Conservation (phyloP, 108 stramenopile species). For the Pseudonitzschia multiseries region DNA sequence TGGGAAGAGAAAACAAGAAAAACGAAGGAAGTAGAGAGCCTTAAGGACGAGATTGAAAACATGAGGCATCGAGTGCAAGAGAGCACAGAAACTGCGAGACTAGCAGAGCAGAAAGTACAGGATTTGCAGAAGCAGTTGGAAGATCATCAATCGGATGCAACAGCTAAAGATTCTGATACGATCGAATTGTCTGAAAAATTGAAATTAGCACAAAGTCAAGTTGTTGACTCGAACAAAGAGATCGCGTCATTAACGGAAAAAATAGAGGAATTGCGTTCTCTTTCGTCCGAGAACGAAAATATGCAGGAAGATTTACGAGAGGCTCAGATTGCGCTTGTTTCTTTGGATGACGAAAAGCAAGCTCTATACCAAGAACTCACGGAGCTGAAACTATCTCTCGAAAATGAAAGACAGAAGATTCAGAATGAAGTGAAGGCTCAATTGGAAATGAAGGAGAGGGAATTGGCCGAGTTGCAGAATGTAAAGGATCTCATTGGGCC, state of each 20-base stretch:
- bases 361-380: constrained; percentile 15
- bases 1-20: constrained; percentile 25
- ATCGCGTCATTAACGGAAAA: constrained; percentile 11
- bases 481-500: neutral
- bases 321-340: constrained; percentile 57
- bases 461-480: constrained; percentile 17
- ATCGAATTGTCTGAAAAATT: neutral
- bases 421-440: constrained; percentile 16
- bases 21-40: constrained; percentile 20
- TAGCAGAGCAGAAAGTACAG: constrained; percentile 22
- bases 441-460: constrained; percentile 13
- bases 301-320: constrained; percentile 44
- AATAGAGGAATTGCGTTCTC: constrained; percentile 7
- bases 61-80: constrained; percentile 23
- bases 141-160: neutral
- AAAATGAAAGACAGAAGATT: constrained; percentile 28
- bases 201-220: neutral
- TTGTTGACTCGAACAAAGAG: constrained; percentile 6
- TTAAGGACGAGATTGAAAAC: constrained; percentile 37
- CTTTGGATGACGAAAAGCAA: constrained; percentile 53
- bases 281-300: neutral
- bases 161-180: neutral
- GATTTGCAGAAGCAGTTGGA: constrained; percentile 11
- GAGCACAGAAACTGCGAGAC: constrained; percentile 16
- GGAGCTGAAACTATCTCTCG: constrained; percentile 33